Base-by-base conservation (phyloP, 2,329 filamentous ascomycete species). In the Chaetomium sp. region DNA sequence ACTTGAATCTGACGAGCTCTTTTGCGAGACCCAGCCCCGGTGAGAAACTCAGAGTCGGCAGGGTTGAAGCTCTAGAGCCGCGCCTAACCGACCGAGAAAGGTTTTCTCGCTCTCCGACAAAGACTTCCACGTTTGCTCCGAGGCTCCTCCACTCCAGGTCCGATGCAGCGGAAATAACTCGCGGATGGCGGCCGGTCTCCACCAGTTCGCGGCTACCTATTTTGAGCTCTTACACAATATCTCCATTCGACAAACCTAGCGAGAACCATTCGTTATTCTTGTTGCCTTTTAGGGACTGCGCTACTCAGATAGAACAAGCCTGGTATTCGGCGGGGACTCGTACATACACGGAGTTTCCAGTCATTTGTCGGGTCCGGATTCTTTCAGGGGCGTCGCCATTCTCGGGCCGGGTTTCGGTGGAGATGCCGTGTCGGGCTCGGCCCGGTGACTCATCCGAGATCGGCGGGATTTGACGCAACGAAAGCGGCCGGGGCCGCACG, bases 401-500 rank as follows among this genome's bases (percentile, higher is more conserved):
- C 10, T n/a, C 13, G 47, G 57, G 25, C 47, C 51, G 21, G 62
- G 29, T 49, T 10, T 23, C 25, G 33, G n/a, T 45, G 42, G 57
- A 21, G 9, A 33, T 53, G 21, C 45, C 42, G 53, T 13, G 31
- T 19, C n/a, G 12, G 5, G 25, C 21, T 49, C 62, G 62, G 65
- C 25, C 65, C 60, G 65, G 54, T 27, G 57, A 47, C 19, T 58
- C 47, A 58, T 49, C 55, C 42, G 59, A 19, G 50, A 53, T 60
- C 62, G 62, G 65, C 59, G 55, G 51, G 25, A n/a, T 60, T 63
- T 63, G 56, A 54, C 16, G 31, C 38, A 25, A 35, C 45, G 33
- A 31, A 47, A 29, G 16, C 31, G 38, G 38, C 35, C 25, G 38
- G 38, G 55, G 7, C 55, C 38, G 38, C 38, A 57, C 25, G 55